Base-by-base conservation (phyloP, 1,284 basidiomycete genomes). In the Bondarzewia mesenterica region DNA sequence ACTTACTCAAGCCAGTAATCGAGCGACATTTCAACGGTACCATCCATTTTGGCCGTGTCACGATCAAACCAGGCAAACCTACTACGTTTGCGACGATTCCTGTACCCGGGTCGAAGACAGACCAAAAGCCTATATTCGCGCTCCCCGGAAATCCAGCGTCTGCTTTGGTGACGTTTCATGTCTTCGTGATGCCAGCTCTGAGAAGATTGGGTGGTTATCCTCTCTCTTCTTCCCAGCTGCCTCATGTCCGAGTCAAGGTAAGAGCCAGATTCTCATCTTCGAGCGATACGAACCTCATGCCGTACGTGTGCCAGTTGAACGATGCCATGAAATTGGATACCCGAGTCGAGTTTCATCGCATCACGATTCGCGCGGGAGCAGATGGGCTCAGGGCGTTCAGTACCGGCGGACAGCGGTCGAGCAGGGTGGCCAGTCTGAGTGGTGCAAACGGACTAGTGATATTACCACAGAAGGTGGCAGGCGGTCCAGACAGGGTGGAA, bases 121-220 rank as follows among this genome's bases (percentile, higher is more conserved):
- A 53, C n/a, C 54, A 59, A 29, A 85, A 81, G 54, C 78, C 82
- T 4, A 59, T 92, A 4, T 93, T 94, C 59, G 89, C 89, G 0
- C 73, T 94, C 1, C 91, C 91, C 0, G 92, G 91, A 1, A 93
- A 93, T 60, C 92, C 92, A 0, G 91, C 92, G 0, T 85, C 82
- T 5, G 92, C 91, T 7, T 71, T 93, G n/a, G 90, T 93, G 2
- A 90, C 82, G 14, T 93, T 93, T 65, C 78, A 90, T 60, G 62
- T 93, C 5, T 93, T 93, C 59, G 90, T 92, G 7, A 63, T 93
- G 0, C 91, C 91, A 3, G 85, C 86, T 5, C 65, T 94, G 46
- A 70, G 91, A 51, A 77, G 70, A 54, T 63, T 93, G 48, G 85
- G 83, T 6, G 89, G 89, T 0, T 87, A 78, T 74, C 71, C 73